These are phyloP conservation scores for Rhododendron molle DNA, from an alignment of 148 eudicot species.

Conservation along the genomic window DNA sequence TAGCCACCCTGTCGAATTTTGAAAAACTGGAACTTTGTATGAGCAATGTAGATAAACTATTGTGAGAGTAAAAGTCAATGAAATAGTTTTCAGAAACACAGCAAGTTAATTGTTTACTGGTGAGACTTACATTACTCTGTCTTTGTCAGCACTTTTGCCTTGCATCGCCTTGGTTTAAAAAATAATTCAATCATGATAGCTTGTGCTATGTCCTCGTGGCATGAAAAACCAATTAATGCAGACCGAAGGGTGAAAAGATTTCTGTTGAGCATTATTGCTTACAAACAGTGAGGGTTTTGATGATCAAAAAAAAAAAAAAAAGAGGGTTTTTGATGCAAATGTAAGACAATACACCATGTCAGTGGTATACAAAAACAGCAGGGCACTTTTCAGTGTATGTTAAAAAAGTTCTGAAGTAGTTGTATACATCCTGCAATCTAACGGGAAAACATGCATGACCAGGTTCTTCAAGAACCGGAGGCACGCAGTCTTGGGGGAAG, in stretches of 20 bases:
- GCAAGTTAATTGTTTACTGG: no score
- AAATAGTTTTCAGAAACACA: no score
- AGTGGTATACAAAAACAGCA: not conserved
- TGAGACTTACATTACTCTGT: no score
- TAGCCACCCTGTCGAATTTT: not conserved
- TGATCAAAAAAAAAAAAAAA: no score
- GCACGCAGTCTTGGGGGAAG: constrained; percentile 86
- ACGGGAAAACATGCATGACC: constrained; percentile 14
- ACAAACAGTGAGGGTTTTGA: not conserved
- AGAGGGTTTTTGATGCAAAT: not conserved
- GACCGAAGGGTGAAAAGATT: not conserved
- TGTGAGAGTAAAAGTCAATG: not conserved
- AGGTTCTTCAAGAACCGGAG: constrained; percentile 88
- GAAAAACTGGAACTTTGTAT: not conserved
- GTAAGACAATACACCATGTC: not conserved
- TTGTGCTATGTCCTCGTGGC: not conserved
- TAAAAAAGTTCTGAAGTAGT: not conserved
- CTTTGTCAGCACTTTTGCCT: not conserved
- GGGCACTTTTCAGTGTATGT: not conserved
- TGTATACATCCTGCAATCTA: constrained; percentile 3
- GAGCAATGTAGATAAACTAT: not conserved
- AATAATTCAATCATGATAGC: not conserved
- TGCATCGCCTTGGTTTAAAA: not conserved
- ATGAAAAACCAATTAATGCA: not conserved
- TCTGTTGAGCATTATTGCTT: not conserved